phyloP scores from a whole-genome alignment of 495 filamentous ascomycete genomes.

The Penicillium ochrochloron region DNA sequence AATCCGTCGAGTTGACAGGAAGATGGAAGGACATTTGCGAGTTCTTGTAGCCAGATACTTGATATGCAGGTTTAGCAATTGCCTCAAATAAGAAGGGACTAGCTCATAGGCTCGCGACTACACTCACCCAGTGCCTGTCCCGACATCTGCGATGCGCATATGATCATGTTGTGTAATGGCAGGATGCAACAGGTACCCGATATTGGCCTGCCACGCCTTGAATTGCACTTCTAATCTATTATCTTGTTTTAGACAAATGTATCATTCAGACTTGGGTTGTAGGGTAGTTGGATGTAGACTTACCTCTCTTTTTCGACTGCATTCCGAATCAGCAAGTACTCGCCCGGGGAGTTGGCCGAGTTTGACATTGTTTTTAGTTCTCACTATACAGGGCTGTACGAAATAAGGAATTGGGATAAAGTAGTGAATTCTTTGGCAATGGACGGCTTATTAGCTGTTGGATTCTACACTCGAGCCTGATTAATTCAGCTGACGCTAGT shows the following conservation, averaged over 20 bases:
- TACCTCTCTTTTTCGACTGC: not conserved
- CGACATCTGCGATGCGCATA: slow-evolving; percentile 19
- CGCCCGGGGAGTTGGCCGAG: not conserved
- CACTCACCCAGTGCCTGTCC: slow-evolving; percentile 19
- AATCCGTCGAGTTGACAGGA: slow-evolving; percentile 14
- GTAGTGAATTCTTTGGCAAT: not conserved
- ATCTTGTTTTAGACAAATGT: not conserved
- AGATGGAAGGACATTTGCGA: slow-evolving; percentile 5
- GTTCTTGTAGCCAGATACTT: slow-evolving; percentile 11
- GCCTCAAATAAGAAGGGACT: not conserved
- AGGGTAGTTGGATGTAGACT: not conserved
- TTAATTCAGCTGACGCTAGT: no score
- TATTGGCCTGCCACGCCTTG: slow-evolving; percentile 4
- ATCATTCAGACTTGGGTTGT: not conserved
- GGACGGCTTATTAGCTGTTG: not conserved
- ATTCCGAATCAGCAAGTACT: not conserved
- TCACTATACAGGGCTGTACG: not conserved
- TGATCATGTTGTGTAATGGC: not conserved
- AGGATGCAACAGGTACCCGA: slow-evolving; percentile 15
- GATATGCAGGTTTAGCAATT: not conserved
- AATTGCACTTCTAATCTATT: slow-evolving; percentile 7
- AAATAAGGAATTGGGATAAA: not conserved
- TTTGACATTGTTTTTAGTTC: not conserved
- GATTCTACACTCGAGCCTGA: not conserved
- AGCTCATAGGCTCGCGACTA: not conserved